Evolutionary conservation across 306 rosid genomes (phyloP), one percentile per base, ranked within the genome.

Genomic region (Glycine tomentella): DNA sequence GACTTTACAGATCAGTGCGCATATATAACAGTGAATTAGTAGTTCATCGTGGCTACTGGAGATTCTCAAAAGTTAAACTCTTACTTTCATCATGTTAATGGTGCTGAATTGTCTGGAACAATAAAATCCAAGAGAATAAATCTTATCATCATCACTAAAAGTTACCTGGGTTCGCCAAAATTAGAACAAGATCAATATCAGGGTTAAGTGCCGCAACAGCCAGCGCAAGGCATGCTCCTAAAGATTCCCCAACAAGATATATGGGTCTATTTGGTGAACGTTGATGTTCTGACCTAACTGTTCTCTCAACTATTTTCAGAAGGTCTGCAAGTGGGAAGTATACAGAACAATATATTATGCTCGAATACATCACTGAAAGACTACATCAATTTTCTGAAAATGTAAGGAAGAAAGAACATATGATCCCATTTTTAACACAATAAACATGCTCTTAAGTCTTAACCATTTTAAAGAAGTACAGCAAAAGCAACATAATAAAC

Each of bases 181-280:
- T 90, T 46, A 95, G 91, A 40, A 86, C 91, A 78, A 95, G 92
- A 87, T 95, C 99, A 38, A 93, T 86, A 73, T 89, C 84, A 57
- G 92, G 91, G 87, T 88, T 95, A 49, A 77, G 85, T 63, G 99
- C 98, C 6, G 96, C 97, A 81, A 91, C 96, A 31, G 91, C 90
- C 8, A 95, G 87, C 5, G 98, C 98, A 50, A 93, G 91, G 81
- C 97, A 93, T 48, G 89, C 97, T 81, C 99, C 98, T 67, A 95
- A 45, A 44, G 96, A 91, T 69, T 95, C 94, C 81, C 96, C 98
- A 17, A 89, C 87, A 50, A 95, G 90, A 86, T 95, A 95, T 69
- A 95, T 88, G 61, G 99, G 98, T 69, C 88, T 90, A 31, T 83
- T 87, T 8, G 96, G 93, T 9, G 90, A 87, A 33, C 57, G 84